Percentiles rank a stretch among this genome's conserved stretches.
phyloP scores from a whole-genome alignment of 371 early-diverging fungal genomes.

The Mortierella sp. region DNA sequence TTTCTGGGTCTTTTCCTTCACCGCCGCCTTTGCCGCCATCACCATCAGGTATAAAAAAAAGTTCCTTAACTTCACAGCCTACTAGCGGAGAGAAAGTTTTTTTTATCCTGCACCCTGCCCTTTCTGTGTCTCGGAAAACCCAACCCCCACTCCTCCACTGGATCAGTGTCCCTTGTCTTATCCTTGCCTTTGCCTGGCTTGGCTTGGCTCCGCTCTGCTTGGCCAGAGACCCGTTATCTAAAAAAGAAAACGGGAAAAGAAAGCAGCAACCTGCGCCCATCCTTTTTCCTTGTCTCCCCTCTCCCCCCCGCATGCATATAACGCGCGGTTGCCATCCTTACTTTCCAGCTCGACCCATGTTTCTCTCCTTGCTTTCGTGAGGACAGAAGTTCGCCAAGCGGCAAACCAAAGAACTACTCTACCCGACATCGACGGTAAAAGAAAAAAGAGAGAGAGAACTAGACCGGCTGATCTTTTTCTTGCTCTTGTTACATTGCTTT shows the following conservation, averaged over 20 bases:
- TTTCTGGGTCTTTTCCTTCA: constrained; percentile 49
- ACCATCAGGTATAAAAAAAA: constrained; percentile 46
- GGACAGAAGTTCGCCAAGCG: constrained; percentile 8
- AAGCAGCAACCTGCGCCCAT: not conserved
- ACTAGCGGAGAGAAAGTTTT: not conserved
- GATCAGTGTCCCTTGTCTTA: not conserved
- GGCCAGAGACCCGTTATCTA: too few species aligned
- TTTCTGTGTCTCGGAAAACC: not conserved
- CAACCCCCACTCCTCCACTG: not conserved
- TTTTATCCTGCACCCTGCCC: not conserved
- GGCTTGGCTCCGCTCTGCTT: too few species aligned
- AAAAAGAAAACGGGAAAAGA: not conserved
- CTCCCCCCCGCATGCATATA: not conserved
- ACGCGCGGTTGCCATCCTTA: not conserved
- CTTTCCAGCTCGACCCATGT: not conserved
- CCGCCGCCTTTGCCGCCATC: constrained; percentile 46
- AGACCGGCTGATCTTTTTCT: not conserved
- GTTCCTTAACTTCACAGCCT: not conserved
- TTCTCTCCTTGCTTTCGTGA: not conserved
- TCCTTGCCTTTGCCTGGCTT: not conserved
- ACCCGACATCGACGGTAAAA: too few species aligned
- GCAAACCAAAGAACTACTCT: not conserved
- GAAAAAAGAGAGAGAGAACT: too few species aligned
- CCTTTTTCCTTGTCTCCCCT: not conserved
- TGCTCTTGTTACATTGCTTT: not conserved